Percentiles rank a stretch among this genome's conserved stretches.
These are phyloP conservation scores for Dioscorea dumetorum DNA, from an alignment of 106 monocot genomes.

Conservation along the genomic window DNA sequence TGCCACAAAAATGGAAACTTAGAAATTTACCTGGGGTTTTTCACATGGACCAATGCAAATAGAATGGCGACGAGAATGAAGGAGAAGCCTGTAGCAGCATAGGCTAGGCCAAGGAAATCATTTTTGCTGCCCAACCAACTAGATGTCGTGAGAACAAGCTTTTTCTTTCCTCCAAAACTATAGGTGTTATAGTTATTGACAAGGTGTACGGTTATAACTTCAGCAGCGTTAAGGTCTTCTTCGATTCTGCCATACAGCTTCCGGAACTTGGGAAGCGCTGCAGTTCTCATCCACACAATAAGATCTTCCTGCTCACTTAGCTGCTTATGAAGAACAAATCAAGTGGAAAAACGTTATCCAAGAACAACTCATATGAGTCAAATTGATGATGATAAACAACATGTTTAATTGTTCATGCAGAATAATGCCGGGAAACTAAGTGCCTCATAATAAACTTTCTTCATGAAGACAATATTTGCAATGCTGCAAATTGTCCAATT, in stretches of 20 bases:
- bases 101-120: conserved; percentile 73
- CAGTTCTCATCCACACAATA: conserved; percentile 85
- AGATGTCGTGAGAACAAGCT: conserved; percentile 64
- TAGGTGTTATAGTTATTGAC: conserved; percentile 87
- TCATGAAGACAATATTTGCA: no score
- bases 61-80: conserved; percentile 46
- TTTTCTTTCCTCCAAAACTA: conserved; percentile 83
- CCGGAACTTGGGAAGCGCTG: conserved; percentile 86
- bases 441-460: no score
- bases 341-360: no score
- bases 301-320: conserved; percentile 89
- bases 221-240: conserved; percentile 52
- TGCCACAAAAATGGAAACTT: not conserved
- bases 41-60: conserved; percentile 81
- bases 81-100: conserved; percentile 50
- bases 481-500: no score
- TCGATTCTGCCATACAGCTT: conserved; percentile 87
- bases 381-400: no score
- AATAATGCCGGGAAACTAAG: no score
- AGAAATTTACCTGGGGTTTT: conserved; percentile 58
- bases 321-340: conserved; percentile 20
- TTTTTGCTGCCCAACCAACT: conserved; percentile 86
- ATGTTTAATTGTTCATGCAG: no score
- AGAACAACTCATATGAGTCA: no score
- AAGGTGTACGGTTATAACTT: conserved; percentile 42